Percentiles rank a stretch among this genome's conserved stretches.
Evolutionary conservation across 164 flowering plant species (phyloP).

Genomic region (Hamamelis virginiana): DNA sequence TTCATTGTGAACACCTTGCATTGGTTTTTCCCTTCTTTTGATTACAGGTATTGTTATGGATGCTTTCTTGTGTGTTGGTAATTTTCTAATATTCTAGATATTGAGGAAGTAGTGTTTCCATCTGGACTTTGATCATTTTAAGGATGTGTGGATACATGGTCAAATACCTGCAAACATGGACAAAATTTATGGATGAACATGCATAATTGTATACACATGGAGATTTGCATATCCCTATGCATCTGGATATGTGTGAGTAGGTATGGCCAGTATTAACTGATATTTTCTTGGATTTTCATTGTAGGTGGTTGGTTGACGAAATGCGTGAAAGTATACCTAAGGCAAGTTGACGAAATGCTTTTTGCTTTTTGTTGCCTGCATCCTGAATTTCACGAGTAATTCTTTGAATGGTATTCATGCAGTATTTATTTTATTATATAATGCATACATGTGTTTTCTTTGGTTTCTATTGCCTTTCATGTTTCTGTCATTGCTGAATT

Average conservation of each 20-base stretch:
- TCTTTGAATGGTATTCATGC: background rate
- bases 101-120: background rate
- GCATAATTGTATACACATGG: background rate
- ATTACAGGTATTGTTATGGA: constrained; percentile 67
- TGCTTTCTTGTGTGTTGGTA: background rate
- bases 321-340: constrained; percentile 87
- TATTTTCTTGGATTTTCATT: constrained; percentile 10
- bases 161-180: background rate
- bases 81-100: background rate
- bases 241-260: background rate
- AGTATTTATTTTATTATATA: background rate
- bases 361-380: background rate
- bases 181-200: background rate
- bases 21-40: constrained; percentile 79
- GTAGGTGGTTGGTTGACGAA: constrained; percentile 96
- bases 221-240: background rate
- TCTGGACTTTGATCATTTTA: background rate
- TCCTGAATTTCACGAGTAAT: background rate
- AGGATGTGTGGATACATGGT: background rate
- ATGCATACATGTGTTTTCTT: background rate
- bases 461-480: background rate
- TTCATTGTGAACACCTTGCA: constrained; percentile 76
- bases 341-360: constrained; percentile 38
- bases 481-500: background rate
- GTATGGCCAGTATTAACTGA: background rate